Percentiles rank a stretch among this genome's conserved stretches.
phyloP scores from a whole-genome alignment of 305 asterid genomes.

The Fraxinus sp. region DNA sequence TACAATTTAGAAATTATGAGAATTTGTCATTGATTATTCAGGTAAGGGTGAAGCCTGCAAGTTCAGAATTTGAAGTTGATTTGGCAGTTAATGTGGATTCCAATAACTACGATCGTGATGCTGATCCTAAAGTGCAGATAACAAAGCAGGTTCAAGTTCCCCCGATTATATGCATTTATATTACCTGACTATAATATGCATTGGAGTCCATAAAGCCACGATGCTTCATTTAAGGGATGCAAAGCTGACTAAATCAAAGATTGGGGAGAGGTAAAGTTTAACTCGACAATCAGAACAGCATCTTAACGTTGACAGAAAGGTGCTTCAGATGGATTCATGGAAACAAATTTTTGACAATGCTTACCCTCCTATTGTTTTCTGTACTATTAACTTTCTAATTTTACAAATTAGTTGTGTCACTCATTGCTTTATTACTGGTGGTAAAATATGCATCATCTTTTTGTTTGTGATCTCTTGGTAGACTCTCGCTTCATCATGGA shows the following conservation, averaged over 20 bases:
- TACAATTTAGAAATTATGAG: conserved; percentile 9
- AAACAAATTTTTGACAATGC: neutral
- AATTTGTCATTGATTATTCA: conserved; percentile 25
- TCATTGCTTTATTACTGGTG: conserved; percentile 13
- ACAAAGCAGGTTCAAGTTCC: conserved; percentile 51
- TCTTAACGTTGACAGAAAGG: conserved; percentile 7
- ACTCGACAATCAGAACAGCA: neutral
- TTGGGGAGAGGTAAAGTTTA: neutral
- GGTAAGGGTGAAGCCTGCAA: conserved; percentile 70
- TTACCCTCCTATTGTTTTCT: neutral
- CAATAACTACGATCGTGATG: conserved; percentile 53
- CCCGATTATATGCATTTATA: neutral
- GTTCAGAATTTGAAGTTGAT: conserved; percentile 69
- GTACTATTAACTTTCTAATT: neutral
- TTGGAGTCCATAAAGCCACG: neutral
- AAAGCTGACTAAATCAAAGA: neutral
- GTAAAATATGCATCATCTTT: conserved; percentile 13
- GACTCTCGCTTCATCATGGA: conserved; percentile 64
- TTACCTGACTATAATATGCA: neutral
- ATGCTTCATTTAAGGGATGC: neutral
- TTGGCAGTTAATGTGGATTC: conserved; percentile 58
- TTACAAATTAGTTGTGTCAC: neutral
- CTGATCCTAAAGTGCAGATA: conserved; percentile 39
- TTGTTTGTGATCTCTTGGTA: conserved; percentile 34
- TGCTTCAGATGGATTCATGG: neutral